These are phyloP conservation scores for Neonectria neomacrospora DNA, from an alignment of 2,329 filamentous ascomycete genomes.

Conservation along the genomic window DNA sequence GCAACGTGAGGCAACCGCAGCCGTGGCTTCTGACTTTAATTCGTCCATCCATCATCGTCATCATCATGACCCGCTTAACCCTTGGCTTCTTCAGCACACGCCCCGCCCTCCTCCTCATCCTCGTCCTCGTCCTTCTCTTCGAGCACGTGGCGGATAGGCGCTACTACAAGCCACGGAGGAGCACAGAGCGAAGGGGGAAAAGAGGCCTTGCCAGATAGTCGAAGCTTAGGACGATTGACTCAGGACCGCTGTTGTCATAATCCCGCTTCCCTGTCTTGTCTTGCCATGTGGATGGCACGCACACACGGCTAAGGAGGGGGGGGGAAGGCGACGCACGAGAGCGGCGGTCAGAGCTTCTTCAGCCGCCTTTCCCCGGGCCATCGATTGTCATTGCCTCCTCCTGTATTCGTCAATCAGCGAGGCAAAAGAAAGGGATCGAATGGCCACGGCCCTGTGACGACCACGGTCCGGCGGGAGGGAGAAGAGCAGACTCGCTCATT, in stretches of 20 bases:
- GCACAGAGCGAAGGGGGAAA: not conserved
- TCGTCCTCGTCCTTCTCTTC: not conserved
- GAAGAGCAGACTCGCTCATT: not conserved
- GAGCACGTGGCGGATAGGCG: constrained; percentile 39
- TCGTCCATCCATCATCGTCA: not conserved
- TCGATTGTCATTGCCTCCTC: not conserved
- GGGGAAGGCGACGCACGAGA: not conserved
- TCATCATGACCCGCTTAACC: not conserved
- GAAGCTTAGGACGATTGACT: not conserved
- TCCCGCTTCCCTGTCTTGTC: constrained; percentile 20
- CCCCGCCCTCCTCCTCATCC: too few species aligned
- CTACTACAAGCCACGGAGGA: constrained; percentile 32
- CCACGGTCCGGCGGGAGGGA: not conserved
- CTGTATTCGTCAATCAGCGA: not conserved
- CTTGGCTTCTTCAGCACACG: constrained; percentile 9
- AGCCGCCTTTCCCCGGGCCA: not conserved
- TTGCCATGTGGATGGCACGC: constrained; percentile 25
- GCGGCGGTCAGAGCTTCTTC: constrained; percentile 3
- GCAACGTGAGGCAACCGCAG: not conserved
- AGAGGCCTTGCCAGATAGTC: constrained; percentile 15
- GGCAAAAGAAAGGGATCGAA: not conserved
- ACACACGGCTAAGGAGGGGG: not conserved
- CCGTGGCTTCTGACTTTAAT: constrained; percentile 14
- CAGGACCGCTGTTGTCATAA: not conserved
- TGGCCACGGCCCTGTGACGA: not conserved